Conservation (phyloP, 2,329 filamentous ascomycete genomes). For the Paecilomyces niveus region DNA sequence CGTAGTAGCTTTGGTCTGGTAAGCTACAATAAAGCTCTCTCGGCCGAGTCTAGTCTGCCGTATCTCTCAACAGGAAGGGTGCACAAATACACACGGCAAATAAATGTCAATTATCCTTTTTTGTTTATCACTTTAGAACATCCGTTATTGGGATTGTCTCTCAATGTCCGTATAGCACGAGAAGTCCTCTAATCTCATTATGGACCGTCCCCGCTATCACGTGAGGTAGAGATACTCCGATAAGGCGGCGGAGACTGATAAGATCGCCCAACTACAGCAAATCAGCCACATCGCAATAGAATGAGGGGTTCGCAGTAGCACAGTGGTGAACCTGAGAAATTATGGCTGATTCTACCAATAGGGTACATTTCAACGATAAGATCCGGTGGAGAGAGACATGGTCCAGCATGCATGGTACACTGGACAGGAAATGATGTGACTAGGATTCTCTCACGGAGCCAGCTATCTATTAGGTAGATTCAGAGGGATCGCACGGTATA, state of each 20-base stretch:
- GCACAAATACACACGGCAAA: background rate
- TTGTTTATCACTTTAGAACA: background rate
- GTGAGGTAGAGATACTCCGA: background rate
- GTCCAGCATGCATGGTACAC: background rate
- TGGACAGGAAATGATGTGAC: background rate
- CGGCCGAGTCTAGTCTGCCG: background rate
- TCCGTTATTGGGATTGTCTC: background rate
- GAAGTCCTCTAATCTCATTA: background rate
- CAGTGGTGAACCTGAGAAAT: background rate
- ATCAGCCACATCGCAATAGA: background rate
- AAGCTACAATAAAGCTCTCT: background rate
- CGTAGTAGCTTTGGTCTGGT: background rate
- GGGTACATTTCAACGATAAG: background rate
- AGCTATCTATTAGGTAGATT: background rate
- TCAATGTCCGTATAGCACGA: too few relatives aligned
- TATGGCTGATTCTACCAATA: too few relatives aligned
- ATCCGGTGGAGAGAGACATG: background rate
- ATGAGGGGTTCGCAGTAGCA: background rate
- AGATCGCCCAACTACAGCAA: background rate
- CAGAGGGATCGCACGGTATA: background rate
- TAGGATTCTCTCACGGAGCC: background rate
- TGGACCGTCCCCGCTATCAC: background rate
- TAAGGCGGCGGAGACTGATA: background rate
- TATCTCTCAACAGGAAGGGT: background rate
- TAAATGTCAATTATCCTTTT: background rate